Evolutionary conservation across 768 basidiomycete genomes (phyloP).

Genomic region (Amanita jacksonii): DNA sequence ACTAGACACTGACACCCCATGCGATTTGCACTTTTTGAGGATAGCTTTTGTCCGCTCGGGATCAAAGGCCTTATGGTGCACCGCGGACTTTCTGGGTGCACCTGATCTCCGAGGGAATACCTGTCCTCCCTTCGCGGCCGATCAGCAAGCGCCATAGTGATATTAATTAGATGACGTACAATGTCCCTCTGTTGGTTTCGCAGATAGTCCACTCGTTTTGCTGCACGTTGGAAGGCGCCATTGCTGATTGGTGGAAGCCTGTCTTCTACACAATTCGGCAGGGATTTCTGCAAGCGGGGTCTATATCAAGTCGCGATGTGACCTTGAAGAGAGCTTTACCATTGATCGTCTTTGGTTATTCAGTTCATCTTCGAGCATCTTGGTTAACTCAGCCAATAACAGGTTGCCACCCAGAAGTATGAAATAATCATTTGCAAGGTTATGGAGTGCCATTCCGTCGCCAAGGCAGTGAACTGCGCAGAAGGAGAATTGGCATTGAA

Average conservation of each 20-base stretch:
- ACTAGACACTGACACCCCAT: conserved; percentile 66
- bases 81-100: conserved; percentile 46
- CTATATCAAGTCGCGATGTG: neutral
- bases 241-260: conserved; percentile 25
- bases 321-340: neutral
- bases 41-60: conserved; percentile 48
- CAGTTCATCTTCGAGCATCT: conserved; percentile 3
- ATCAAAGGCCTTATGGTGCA: conserved; percentile 58
- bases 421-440: conserved; percentile 76
- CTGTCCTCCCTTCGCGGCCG: conserved; percentile 55
- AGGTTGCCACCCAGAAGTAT: conserved; percentile 31
- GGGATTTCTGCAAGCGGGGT: conserved; percentile 4
- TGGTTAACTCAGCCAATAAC: neutral
- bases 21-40: conserved; percentile 58
- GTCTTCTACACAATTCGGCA: conserved; percentile 18
- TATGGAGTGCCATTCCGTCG: conserved; percentile 82
- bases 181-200: conserved; percentile 46
- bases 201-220: conserved; percentile 46
- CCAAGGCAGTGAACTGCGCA: conserved; percentile 77
- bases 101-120: conserved; percentile 45
- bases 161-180: conserved; percentile 23
- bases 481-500: conserved; percentile 53
- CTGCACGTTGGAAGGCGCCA: conserved; percentile 33
- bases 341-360: neutral
- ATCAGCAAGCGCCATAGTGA: neutral